Evolutionary conservation across 768 basidiomycete genomes (phyloP), one percentile per base, ranked within the genome.

Genomic region (Filobasidium floriforme): DNA sequence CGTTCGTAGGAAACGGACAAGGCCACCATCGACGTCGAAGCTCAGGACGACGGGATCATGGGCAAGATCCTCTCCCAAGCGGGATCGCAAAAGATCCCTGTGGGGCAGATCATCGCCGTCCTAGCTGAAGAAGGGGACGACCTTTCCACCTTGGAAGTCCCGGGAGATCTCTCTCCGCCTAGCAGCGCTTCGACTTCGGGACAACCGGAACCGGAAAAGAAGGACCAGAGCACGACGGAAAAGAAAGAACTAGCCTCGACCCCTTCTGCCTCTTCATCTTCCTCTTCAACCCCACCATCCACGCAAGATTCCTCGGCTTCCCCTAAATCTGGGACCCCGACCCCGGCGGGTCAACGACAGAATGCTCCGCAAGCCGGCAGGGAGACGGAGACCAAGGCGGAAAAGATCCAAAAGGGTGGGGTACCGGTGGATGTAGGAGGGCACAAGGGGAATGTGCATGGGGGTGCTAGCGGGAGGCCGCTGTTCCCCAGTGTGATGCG

Each of bases 121-220:
- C 84, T 97, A 9, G 93, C 91, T 29, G 93, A 99, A 76, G 90
- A 93, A 78, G 94, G 94, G 9, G 94, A 99, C 79, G 89, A 97
- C 78, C 86, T 97, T 66, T 86, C 92, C 61, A 87, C 88, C 74
- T 84, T 97, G 54, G 83, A 90, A 73, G 73, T 80, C 14, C 79
- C 81, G 32, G 72, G 69, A 14, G 75, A 77, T 49, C 63, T 74
- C 0, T 65, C 66, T 9, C 74, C 76, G 4, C 44, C 71, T 41
- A 68, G 71, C 63, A 55, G 69, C 5, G 22, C 69, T 52, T 65
- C 71, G 24, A 41, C 63, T 18, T 55, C 69, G 2, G 64, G 69
- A 9, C 19, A 62, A 28, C 61, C 66, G 19, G 18, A 55, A 7
- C 19, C 63, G 41, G 4, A 49, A 15, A 18, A 15, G 18, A 22